Evolutionary conservation across 345 rosid genomes (phyloP).

Genomic region (Hevea brasiliensis): DNA sequence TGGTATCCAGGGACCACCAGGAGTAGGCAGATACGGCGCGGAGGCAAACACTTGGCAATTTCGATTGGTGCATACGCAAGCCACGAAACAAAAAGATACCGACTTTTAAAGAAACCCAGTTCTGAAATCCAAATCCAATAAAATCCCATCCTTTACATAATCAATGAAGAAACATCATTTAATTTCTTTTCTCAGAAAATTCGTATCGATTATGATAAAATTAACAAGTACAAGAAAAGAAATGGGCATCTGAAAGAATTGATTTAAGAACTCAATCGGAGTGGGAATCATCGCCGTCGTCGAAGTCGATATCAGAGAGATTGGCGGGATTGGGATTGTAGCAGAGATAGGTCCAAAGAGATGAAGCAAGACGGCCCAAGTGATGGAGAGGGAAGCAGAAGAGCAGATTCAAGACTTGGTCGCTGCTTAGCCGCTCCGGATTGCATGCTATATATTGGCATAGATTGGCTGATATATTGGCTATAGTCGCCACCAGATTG

Average conservation of each 20-base stretch:
- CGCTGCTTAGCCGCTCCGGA: slow-evolving; percentile 67
- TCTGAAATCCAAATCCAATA: no score
- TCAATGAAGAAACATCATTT: no score
- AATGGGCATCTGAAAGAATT: background rate
- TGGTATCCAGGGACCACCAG: no score
- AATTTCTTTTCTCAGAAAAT: no score
- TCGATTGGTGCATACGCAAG: no score
- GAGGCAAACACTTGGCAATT: no score
- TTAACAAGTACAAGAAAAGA: background rate
- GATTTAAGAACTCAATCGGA: slow-evolving; percentile 15
- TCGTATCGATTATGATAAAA: no score
- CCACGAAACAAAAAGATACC: no score
- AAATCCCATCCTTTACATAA: no score
- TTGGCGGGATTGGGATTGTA: slow-evolving; percentile 35
- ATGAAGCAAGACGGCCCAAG: slow-evolving; percentile 57
- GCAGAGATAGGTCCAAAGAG: slow-evolving; percentile 63
- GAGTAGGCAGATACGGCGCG: no score
- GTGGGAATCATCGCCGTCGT: slow-evolving; percentile 17
- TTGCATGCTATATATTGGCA: slow-evolving; percentile 92
- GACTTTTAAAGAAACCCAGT: no score
- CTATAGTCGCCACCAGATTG: slow-evolving; percentile 55
- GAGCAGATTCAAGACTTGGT: slow-evolving; percentile 59
- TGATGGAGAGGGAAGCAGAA: slow-evolving; percentile 63
- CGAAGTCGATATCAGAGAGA: slow-evolving; percentile 15
- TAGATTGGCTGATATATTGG: slow-evolving; percentile 58